Base-by-base conservation (phyloP, 495 filamentous ascomycete species). In the Usnea hakonensis region DNA sequence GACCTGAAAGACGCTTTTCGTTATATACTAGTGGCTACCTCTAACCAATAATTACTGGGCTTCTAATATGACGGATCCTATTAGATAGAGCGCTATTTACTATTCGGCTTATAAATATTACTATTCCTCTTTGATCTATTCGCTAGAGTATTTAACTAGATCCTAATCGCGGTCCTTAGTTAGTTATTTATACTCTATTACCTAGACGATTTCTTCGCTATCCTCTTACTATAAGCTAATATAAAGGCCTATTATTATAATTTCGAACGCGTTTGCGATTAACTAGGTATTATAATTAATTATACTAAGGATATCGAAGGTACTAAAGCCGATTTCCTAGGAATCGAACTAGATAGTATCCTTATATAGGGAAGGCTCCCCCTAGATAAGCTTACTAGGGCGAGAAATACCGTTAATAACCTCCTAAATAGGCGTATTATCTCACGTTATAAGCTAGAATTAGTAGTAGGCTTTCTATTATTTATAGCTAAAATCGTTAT, bases 181-280 rank as follows among this genome's bases (percentile, higher is more conserved):
- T 56, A 37, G 17, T 11, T 6, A 1, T 10, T 26, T 1, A 6
- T 56, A 6, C n/a, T 56, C 1, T 19, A 56, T 14, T 56, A 56
- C 16, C 23, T 56, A 11, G 17, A 56, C 54, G 54, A 56, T 14
- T 56, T 56, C 35, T 38, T 56, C 35, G n/a, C 35, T 23, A 56
- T 56, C 17, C 35, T 56, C 6, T 23, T 10, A 23, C 7, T 9
- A 4, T 19, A 10, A n/a, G 17, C 40, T 2, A 19, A 43, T n/a
- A n/a, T 8, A n/a, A 8, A 43, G 17, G 3, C 2, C 11, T 48
- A 48, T 28, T 5, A 21, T 9, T 13, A 9, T 2, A 1, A 48
- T 3, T 48, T 48, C 10, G 23, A 48, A 5, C 21, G 3, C 1
- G 0, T 48, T 28, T 48, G 11, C 19, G 11, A 14, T 4, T 3